Percentiles rank a stretch among this genome's conserved stretches.
Conservation (phyloP, 306 rosid genomes). For the Lathyrus aphaca region DNA sequence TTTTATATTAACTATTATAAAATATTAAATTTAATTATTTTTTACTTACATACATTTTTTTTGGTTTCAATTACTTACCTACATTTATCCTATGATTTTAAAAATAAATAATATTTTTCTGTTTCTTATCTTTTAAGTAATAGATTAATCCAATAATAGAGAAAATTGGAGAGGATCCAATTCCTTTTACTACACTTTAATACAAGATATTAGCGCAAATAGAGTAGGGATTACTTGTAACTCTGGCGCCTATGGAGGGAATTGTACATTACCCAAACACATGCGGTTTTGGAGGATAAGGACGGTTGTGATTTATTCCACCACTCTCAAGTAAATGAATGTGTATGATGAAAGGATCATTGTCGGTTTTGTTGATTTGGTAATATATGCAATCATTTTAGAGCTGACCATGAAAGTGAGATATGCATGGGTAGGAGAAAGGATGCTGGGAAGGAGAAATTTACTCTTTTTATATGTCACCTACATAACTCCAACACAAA, state of each 20-base stretch:
- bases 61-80: too few species aligned
- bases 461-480: neutral
- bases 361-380: conserved; percentile 34
- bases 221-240: too few species aligned
- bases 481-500: neutral
- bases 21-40: too few species aligned
- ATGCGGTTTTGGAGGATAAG: neutral
- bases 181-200: too few species aligned
- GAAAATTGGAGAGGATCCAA: too few species aligned
- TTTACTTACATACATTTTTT: too few species aligned
- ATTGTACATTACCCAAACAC: conserved; percentile 4
- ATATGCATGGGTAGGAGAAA: neutral
- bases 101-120: too few species aligned
- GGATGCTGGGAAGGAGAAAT: neutral
- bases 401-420: neutral
- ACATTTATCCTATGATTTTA: too few species aligned
- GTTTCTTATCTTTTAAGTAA: too few species aligned
- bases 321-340: conserved; percentile 5
- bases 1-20: too few species aligned
- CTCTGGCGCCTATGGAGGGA: conserved; percentile 2
- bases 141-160: too few species aligned
- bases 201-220: too few species aligned
- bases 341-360: neutral
- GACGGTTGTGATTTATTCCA: neutral
- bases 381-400: conserved; percentile 4